phyloP scores from a whole-genome alignment of 139 green algal species.

The Nannochloris sp. region DNA sequence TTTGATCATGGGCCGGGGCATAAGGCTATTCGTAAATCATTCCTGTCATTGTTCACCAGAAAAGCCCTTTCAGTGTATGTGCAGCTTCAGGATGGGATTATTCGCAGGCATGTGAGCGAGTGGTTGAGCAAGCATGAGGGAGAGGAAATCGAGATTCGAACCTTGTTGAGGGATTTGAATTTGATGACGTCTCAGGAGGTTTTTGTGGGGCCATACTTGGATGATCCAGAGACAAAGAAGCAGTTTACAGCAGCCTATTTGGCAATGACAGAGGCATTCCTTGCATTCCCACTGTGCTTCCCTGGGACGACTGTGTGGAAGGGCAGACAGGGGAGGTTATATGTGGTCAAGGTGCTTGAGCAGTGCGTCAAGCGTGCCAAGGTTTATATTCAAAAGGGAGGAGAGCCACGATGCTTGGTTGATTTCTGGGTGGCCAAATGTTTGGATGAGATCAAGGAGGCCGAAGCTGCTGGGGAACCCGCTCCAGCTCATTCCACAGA shows the following conservation, averaged over 20 bases:
- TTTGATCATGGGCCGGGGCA: slow-evolving; percentile 70
- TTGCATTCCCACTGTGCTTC: slow-evolving; percentile 67
- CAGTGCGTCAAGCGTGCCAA: slow-evolving; percentile 21
- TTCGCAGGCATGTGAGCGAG: slow-evolving; percentile 39
- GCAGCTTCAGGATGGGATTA: slow-evolving; percentile 58
- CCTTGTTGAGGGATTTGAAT: slow-evolving; percentile 58
- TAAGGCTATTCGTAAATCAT: slow-evolving; percentile 71
- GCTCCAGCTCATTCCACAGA: slow-evolving; percentile 39
- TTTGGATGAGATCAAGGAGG: slow-evolving; percentile 57
- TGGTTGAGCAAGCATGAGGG: slow-evolving; percentile 39
- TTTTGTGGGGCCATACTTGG: slow-evolving; percentile 78
- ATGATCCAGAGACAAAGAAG: slow-evolving; percentile 34
- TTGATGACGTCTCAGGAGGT: slow-evolving; percentile 65
- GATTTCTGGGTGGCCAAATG: slow-evolving; percentile 51
- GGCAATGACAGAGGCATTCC: slow-evolving; percentile 61
- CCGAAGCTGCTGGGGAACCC: slow-evolving; percentile 39
- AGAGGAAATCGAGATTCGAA: slow-evolving; percentile 28
- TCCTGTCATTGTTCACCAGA: slow-evolving; percentile 77
- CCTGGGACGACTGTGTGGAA: slow-evolving; percentile 71
- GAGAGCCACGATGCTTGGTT: slow-evolving; percentile 68
- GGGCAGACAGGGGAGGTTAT: slow-evolving; percentile 53
- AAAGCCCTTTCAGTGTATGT: slow-evolving; percentile 70
- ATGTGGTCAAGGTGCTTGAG: slow-evolving; percentile 55
- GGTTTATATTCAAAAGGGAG: slow-evolving; percentile 23
- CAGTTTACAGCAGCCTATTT: slow-evolving; percentile 59